Percentiles rank a stretch among this genome's conserved stretches.
These are phyloP conservation scores for Volvox carteri DNA, from an alignment of 163 green algal species.

Conservation along the genomic window DNA sequence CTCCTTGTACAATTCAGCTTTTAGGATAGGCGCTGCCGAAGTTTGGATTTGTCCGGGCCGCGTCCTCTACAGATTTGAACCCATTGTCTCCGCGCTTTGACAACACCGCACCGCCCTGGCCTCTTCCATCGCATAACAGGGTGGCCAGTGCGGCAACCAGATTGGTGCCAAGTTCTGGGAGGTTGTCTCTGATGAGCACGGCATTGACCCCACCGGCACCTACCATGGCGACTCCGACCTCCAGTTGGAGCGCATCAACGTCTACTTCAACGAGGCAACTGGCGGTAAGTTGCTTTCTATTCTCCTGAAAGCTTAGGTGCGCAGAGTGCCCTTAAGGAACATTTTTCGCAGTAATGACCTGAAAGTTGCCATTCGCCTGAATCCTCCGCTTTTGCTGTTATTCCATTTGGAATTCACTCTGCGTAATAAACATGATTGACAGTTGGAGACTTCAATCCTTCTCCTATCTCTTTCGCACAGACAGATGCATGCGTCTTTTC, in stretches of 20 bases:
- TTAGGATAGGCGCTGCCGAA: neutral
- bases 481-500: neutral
- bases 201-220: slow-evolving; percentile 94
- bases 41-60: neutral
- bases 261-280: slow-evolving; percentile 99
- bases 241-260: slow-evolving; percentile 98
- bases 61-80: neutral
- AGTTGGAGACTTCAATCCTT: too few species aligned
- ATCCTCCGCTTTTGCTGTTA: too few species aligned
- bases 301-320: too few species aligned
- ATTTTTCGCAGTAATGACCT: too few species aligned
- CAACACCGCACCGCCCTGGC: neutral
- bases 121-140: slow-evolving; percentile 72
- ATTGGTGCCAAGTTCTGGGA: slow-evolving; percentile 99
- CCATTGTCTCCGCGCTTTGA: neutral
- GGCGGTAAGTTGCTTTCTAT: slow-evolving; percentile 85
- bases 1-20: neutral
- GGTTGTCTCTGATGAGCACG: slow-evolving; percentile 97
- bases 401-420: too few species aligned
- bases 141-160: slow-evolving; percentile 97
- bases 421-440: too few species aligned
- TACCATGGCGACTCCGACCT: slow-evolving; percentile 96
- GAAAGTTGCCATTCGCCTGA: too few species aligned
- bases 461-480: too few species aligned
- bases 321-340: too few species aligned